Evolutionary conservation across 2,329 filamentous ascomycete species (phyloP).

Genomic region (Colletotrichum truncatum): DNA sequence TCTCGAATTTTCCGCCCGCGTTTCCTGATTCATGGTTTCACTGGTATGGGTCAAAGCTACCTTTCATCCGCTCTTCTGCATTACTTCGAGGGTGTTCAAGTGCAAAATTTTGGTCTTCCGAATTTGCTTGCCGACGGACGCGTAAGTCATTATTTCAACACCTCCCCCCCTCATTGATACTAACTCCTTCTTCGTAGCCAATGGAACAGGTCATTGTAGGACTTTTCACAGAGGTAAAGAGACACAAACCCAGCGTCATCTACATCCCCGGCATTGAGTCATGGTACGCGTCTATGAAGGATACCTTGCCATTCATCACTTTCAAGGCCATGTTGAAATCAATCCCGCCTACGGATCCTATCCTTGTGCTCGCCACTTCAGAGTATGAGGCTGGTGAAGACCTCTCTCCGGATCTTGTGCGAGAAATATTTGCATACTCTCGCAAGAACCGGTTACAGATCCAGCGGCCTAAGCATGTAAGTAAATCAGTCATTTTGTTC

Average conservation of each 20-base stretch:
- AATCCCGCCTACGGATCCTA: slow-evolving; percentile 88
- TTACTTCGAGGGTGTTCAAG: slow-evolving; percentile 91
- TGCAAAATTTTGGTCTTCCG: slow-evolving; percentile 92
- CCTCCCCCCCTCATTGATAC: background rate
- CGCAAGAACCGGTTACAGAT: slow-evolving; percentile 80
- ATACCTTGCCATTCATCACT: slow-evolving; percentile 77
- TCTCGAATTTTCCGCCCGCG: slow-evolving; percentile 89
- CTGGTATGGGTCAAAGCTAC: slow-evolving; percentile 95
- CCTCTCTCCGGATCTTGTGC: slow-evolving; percentile 70
- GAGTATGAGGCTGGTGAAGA: slow-evolving; percentile 68
- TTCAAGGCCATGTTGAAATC: slow-evolving; percentile 85
- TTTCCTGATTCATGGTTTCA: slow-evolving; percentile 80
- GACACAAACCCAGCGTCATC: slow-evolving; percentile 95
- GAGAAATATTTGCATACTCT: slow-evolving; percentile 87
- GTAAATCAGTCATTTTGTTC: slow-evolving; percentile 32
- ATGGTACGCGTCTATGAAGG: slow-evolving; percentile 76
- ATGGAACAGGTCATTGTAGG: slow-evolving; percentile 90
- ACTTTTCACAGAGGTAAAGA: slow-evolving; percentile 89
- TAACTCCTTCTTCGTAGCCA: slow-evolving; percentile 53
- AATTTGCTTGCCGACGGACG: slow-evolving; percentile 86
- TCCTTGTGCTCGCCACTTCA: slow-evolving; percentile 86
- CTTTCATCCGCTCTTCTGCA: slow-evolving; percentile 86
- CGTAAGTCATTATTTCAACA: slow-evolving; percentile 53
- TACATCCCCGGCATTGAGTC: slow-evolving; percentile 91
- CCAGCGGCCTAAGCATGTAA: slow-evolving; percentile 69